Evolutionary conservation across 2,329 filamentous ascomycete genomes (phyloP), one percentile per base, ranked within the genome.

Genomic region (Ophiostoma tasmaniense): DNA sequence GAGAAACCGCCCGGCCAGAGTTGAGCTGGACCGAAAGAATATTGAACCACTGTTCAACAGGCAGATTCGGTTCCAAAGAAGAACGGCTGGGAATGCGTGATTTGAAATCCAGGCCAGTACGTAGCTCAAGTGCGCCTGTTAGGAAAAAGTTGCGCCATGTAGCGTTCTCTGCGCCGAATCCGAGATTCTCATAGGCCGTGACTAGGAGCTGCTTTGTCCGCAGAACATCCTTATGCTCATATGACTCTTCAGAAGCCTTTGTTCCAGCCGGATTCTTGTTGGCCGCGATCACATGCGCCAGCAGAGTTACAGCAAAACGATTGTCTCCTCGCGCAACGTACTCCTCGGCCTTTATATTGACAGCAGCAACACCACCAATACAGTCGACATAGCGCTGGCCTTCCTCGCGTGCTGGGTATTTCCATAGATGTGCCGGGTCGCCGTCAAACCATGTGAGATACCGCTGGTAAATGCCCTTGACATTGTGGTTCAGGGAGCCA

Each of bases 71-170:
- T 25, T 52, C 50, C 7, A 52, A n/a, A 2, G 3, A 10, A 25
- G 50, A 52, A 11, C 50, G 50, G 50, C 64, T 64, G 52, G 68
- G 64, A 22, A 69, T 64, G 11, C 45, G 35, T 10, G 64, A 30
- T 8, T 65, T 55, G 14, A 67, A 55, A 28, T 69, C 68, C n/a
- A 39, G 52, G 65, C 68, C 68, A 1, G 30, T 67, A 14, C 68
- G 68, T 28, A 69, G 65, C 55, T 67, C 64, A n/a, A 67, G 68
- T 37, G 68, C 68, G 14, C 28, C 68, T 7, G 68, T 39, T 14
- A 69, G 17, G 30, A 69, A 69, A 11, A 69, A 67, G 65, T 69
- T 67, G 68, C 68, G 68, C 68, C 68, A 67, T 4, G 68, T 69
- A 7, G 68, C 64, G 8, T 69, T 69, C 55, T 67, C 64, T 14